Percentiles rank a stretch among this genome's conserved stretches.
phyloP scores from a whole-genome alignment of 495 filamentous ascomycete genomes.

The Penicillium turbatum region DNA sequence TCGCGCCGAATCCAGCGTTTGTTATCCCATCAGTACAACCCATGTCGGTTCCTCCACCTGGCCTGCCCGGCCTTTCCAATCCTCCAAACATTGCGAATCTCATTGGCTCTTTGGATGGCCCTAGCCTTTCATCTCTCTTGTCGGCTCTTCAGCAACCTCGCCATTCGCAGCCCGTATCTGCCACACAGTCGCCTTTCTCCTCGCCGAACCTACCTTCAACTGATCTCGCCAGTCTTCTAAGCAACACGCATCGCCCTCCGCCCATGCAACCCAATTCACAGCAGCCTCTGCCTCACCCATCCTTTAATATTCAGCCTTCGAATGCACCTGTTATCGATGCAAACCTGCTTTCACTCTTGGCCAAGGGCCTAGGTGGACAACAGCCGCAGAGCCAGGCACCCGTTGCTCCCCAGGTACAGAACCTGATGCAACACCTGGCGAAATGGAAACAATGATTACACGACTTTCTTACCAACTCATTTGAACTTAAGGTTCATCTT shows the following conservation, averaged over 20 bases:
- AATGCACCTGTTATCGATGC: slow-evolving; percentile 37
- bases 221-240: slow-evolving; percentile 59
- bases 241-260: slow-evolving; percentile 42
- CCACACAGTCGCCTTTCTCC: slow-evolving; percentile 36
- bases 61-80: slow-evolving; percentile 30
- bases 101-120: slow-evolving; percentile 62
- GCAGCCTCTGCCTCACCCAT: slow-evolving; percentile 32
- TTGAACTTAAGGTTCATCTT: slow-evolving; percentile 4
- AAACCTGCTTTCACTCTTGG: slow-evolving; percentile 44
- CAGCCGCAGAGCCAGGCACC: slow-evolving; percentile 40
- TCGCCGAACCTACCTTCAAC: slow-evolving; percentile 37
- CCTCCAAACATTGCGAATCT: slow-evolving; percentile 43
- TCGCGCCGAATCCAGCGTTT: slow-evolving; percentile 42
- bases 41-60: slow-evolving; percentile 32
- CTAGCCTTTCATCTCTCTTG: slow-evolving; percentile 68
- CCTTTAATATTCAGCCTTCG: slow-evolving; percentile 32
- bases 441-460: slow-evolving; percentile 56
- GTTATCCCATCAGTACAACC: slow-evolving; percentile 37
- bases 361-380: slow-evolving; percentile 37
- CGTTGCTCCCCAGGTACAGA: slow-evolving; percentile 49
- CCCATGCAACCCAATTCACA: slow-evolving; percentile 33
- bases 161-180: slow-evolving; percentile 37
- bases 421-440: slow-evolving; percentile 57
- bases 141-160: slow-evolving; percentile 51
- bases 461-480: slow-evolving; percentile 21